Base-by-base conservation (phyloP, 1,284 basidiomycete species). In the Moesziomyces globuligerus region DNA sequence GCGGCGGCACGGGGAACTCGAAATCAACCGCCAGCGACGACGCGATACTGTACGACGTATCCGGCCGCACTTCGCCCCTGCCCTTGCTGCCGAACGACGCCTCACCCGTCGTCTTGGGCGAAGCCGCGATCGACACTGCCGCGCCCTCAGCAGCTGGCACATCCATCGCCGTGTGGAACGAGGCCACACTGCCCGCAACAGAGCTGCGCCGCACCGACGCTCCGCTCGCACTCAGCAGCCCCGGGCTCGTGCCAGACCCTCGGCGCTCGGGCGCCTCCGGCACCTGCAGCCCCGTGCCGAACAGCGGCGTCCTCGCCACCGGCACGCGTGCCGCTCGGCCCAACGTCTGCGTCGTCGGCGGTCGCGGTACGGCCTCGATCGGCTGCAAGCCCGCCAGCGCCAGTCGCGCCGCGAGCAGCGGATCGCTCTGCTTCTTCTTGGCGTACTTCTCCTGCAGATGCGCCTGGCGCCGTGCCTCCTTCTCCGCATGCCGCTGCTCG, bases 401-500 rank as follows among this genome's bases (percentile, higher is more conserved):
- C 34, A 75, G 47, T 10, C 73, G 55, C 3, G 70, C 55, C 8
- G 73, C 73, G 5, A 75, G 62, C 40, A 75, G 38, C 20, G 73
- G 73, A 46, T 75, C 73, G 25, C 45, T 65, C 50, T 70, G 62
- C 64, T 75, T 75, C 55, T 67, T 73, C 18, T 48, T 51, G 18
- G 73, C 73, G 37, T 75, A 73, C 51, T 56, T 67, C 17, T 53
- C 36, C 55, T 67, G 70, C 34, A 67, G 41, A 18, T 64, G 52
- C 7, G 48, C 50, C 43, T 72, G 65, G 25, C 67, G 56, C 26
- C 45, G 46, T 7, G 46, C 45, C 43, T 75, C 73, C 50, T 54
- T 65, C 9, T 59, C 61, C 1, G 49, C 49, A 1, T 41, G 48
- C 41, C 70, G 46, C 46, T 54, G 45, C 34, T 75, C 66, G 13